Conservation (phyloP, 2,329 filamentous ascomycete species). For the Sporothrix mexicana region DNA sequence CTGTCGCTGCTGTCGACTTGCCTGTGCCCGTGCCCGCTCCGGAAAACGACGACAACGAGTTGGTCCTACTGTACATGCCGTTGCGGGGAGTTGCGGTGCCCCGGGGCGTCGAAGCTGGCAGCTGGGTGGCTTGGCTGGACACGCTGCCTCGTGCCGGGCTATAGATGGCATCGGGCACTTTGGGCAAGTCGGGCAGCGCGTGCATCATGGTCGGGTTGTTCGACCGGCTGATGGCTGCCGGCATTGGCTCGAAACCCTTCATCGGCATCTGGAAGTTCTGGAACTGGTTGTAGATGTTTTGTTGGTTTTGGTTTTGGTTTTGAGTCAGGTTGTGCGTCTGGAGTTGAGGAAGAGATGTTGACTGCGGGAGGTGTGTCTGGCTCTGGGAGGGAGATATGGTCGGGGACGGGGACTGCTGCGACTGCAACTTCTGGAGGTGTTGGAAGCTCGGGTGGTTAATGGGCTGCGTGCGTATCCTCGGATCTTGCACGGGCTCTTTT, state of each 20-base stretch:
- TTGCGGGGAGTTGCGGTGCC: constrained; percentile 68
- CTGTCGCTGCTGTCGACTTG: constrained; percentile 34
- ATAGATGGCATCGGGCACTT: constrained; percentile 76
- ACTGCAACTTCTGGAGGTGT: constrained; percentile 31
- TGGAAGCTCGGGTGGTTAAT: constrained; percentile 52
- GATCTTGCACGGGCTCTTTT: constrained; percentile 55
- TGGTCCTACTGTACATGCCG: constrained; percentile 67
- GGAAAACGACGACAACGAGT: constrained; percentile 54
- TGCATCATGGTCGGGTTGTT: constrained; percentile 32
- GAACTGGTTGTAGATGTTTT: constrained; percentile 27
- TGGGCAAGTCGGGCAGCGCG: constrained; percentile 64
- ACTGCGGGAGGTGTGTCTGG: constrained; percentile 12
- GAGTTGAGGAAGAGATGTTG: constrained; percentile 1
- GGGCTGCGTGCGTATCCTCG: constrained; percentile 58
- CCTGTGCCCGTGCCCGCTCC: constrained; percentile 34
- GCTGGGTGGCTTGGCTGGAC: constrained; percentile 67
- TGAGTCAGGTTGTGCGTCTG: constrained; percentile 35
- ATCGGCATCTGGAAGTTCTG: constrained; percentile 31
- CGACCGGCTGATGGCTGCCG: not conserved
- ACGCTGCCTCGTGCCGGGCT: constrained; percentile 76
- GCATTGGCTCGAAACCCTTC: constrained; percentile 28
- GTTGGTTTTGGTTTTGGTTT: constrained; percentile 24
- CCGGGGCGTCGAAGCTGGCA: constrained; percentile 68
- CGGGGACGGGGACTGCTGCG: constrained; percentile 24
- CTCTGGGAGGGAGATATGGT: constrained; percentile 19